Percentiles rank a stretch among this genome's conserved stretches.
These are phyloP conservation scores for Clathrospora elynae DNA, from an alignment of 2,329 filamentous ascomycete species.

Conservation along the genomic window DNA sequence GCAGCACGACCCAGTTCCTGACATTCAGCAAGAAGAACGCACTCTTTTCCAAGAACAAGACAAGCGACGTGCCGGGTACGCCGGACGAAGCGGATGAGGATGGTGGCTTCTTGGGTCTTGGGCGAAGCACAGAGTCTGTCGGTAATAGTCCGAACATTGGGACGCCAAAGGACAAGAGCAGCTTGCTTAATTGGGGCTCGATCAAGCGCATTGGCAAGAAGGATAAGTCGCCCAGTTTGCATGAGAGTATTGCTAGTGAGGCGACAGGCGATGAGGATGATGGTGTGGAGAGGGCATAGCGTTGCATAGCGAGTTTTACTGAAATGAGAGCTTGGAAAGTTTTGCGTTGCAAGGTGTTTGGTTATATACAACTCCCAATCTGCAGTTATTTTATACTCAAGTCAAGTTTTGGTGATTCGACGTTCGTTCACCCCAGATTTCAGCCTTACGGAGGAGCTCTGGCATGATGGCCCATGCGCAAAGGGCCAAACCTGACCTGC, in stretches of 20 bases:
- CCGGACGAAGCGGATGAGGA: slow-evolving; percentile 50
- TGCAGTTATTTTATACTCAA: too few relatives aligned
- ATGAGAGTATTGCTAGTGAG: slow-evolving; percentile 53
- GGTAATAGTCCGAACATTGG: slow-evolving; percentile 46
- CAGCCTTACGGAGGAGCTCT: slow-evolving; percentile 18
- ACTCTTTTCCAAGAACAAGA: slow-evolving; percentile 40
- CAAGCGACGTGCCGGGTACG: slow-evolving; percentile 42
- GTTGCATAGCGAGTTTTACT: slow-evolving; percentile 1
- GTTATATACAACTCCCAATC: too few relatives aligned
- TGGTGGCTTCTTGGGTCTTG: slow-evolving; percentile 29
- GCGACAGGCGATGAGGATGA: slow-evolving; percentile 48
- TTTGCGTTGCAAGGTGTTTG: background rate
- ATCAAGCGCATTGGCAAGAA: slow-evolving; percentile 52
- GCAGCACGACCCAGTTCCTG: slow-evolving; percentile 53
- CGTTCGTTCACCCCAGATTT: slow-evolving; percentile 21
- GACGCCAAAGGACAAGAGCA: slow-evolving; percentile 46
- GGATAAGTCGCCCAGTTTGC: slow-evolving; percentile 54
- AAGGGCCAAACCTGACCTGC: slow-evolving; percentile 20
- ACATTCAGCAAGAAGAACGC: slow-evolving; percentile 48
- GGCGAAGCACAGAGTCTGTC: slow-evolving; percentile 36
- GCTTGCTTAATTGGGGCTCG: slow-evolving; percentile 52
- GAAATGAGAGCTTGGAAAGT: slow-evolving; percentile 1
- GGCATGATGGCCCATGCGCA: too few relatives aligned
- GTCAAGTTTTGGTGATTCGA: too few relatives aligned
- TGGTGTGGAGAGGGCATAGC: slow-evolving; percentile 18